phyloP scores from a whole-genome alignment of 140 eudicot species.

The Cichorium intybus region DNA sequence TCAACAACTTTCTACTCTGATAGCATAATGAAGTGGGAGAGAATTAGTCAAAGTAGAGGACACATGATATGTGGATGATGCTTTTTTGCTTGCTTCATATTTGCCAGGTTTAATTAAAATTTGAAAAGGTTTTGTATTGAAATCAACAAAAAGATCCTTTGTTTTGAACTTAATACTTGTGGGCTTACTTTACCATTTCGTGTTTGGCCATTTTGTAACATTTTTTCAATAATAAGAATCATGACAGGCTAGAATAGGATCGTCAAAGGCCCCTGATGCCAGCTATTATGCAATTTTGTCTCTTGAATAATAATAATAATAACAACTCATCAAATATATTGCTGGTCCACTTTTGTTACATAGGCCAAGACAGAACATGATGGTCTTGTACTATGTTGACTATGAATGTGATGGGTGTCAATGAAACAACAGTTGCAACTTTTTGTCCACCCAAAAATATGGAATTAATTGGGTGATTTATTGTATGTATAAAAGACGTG shows the following conservation, averaged over 20 bases:
- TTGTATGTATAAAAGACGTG: too few relatives aligned
- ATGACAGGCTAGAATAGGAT: background rate
- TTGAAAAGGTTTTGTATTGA: conserved; percentile 5
- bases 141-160: conserved; percentile 6
- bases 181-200: background rate
- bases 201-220: background rate
- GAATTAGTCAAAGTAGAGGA: background rate
- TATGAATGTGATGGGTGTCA: background rate
- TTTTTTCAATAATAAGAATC: background rate
- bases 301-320: background rate
- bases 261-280: background rate
- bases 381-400: too few relatives aligned
- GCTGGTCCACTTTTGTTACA: too few relatives aligned
- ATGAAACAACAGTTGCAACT: too few relatives aligned
- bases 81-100: background rate
- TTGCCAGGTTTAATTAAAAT: background rate
- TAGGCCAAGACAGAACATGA: too few relatives aligned
- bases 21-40: conserved; percentile 2
- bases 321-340: background rate
- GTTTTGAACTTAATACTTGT: conserved; percentile 6
- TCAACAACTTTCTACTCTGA: background rate
- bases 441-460: too few relatives aligned
- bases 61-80: conserved; percentile 16
- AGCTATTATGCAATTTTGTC: background rate
- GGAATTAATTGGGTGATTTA: too few relatives aligned